A percentile compares a stretch with the other conserved stretches of the same genome.
Evolutionary conservation across 148 eudicot genomes (phyloP).

Genomic region (Spergularia bocconei): DNA sequence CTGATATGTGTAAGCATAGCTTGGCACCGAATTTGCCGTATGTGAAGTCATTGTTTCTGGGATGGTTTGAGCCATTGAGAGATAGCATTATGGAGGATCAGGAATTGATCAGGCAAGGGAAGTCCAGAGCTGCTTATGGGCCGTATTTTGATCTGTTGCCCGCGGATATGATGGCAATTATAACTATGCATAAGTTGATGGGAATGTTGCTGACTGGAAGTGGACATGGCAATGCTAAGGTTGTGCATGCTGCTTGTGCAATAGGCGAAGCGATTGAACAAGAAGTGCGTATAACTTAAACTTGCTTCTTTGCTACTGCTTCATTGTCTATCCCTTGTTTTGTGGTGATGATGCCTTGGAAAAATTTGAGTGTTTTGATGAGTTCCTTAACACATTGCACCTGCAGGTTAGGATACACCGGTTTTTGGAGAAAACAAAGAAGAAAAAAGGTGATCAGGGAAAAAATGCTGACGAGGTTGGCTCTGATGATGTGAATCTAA

Average conservation of each 20-base stretch:
- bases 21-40: conserved; percentile 95
- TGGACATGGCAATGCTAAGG: conserved; percentile 66
- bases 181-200: conserved; percentile 92
- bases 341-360: neutral
- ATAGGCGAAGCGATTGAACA: conserved; percentile 93
- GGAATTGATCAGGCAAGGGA: conserved; percentile 54
- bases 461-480: conserved; percentile 36
- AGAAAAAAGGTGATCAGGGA: conserved; percentile 39
- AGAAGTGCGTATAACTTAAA: conserved; percentile 55
- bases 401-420: conserved; percentile 67
- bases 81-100: conserved; percentile 73
- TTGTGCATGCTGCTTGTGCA: conserved; percentile 75
- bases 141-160: conserved; percentile 71
- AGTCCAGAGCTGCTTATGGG: conserved; percentile 51
- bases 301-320: conserved; percentile 10
- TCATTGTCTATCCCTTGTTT: neutral
- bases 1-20: conserved; percentile 82
- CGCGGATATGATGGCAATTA: conserved; percentile 90
- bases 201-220: conserved; percentile 74
- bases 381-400: neutral
- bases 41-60: conserved; percentile 82
- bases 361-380: conserved; percentile 1
- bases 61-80: conserved; percentile 90
- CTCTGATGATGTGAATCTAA: conserved; percentile 28
- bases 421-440: conserved; percentile 66